Conservation (phyloP, 805 yeast genomes). For the Lachancea cidri region DNA sequence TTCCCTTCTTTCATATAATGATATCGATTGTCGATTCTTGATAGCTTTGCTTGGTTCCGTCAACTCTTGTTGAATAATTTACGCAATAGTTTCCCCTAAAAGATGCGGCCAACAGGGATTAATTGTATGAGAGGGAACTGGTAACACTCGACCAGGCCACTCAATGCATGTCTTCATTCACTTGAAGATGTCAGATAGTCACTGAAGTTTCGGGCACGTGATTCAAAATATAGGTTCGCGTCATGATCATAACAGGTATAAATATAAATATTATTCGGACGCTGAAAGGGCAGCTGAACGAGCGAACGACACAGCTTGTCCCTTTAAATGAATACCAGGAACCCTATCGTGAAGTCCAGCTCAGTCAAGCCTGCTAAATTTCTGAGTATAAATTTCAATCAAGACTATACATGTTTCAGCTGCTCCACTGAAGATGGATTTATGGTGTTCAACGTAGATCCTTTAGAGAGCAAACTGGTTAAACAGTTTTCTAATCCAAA, state of each 20-base stretch:
- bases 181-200: too few species aligned
- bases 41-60: too few species aligned
- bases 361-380: conserved; percentile 1
- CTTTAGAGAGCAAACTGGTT: conserved; percentile 41
- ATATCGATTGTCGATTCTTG: too few species aligned
- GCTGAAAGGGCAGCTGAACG: not conserved
- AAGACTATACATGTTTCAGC: conserved; percentile 87
- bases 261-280: not conserved
- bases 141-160: too few species aligned
- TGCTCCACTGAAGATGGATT: conserved; percentile 78
- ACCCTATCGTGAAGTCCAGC: conserved; percentile 6
- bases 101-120: not conserved
- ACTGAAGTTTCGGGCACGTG: too few species aligned
- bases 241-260: too few species aligned
- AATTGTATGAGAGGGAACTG: not conserved
- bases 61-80: too few species aligned
- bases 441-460: conserved; percentile 80
- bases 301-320: not conserved
- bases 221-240: too few species aligned
- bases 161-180: too few species aligned
- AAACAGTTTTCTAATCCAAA: conserved; percentile 16
- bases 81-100: not conserved
- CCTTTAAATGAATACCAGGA: conserved; percentile 6
- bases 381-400: conserved; percentile 51
- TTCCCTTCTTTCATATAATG: too few species aligned